Evolutionary conservation across 2,329 filamentous ascomycete species (phyloP), one percentile per base, ranked within the genome.

Genomic region (Xylaria arbuscula): DNA sequence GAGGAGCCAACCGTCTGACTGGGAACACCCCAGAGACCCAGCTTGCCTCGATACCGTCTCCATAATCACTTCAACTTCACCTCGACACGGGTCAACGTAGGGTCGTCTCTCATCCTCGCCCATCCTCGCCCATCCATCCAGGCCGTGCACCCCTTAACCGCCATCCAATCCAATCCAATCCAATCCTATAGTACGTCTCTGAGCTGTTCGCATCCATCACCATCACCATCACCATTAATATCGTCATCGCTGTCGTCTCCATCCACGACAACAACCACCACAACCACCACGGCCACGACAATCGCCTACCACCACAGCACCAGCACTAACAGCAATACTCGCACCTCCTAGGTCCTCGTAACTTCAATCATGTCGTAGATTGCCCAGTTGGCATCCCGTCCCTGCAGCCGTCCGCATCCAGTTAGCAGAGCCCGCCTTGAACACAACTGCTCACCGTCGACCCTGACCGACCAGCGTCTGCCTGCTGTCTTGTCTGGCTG

Each of bases 381-480:
- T 70, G 75, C 72, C 72, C 75, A 75, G 68, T 70, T 70, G 67
- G 65, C 71, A 69, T 70, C 66, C 69, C 64, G 67, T 69, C 68
- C 73, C 73, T 77, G 75, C 75, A 77, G 70, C 72, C 70, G 70
- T 69, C 76, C 75, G 74, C 71, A 75, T 76, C 70, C 68, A 76
- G 75, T 76, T 76, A 76, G 74, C 74, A 76, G 76, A 76, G 75
- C 73, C 74, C 72, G 73, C 72, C 70, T 70, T 15, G 40, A 61
- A 57, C 67, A 67, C 62, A 65, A 58, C 54, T 66, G 60, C 63
- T 62, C 45, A 64, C 55, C 47, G 47, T 66, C 53, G 54, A 70
- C 58, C 61, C 55, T 58, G 32, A 13, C 59, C 36, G 48, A 63
- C 62, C 40, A 64, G 68, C 70, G 67, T 71, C 73, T 74, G 71